These are phyloP conservation scores for Kwoniella shivajii DNA, from an alignment of 1,284 basidiomycete species.

Conservation along the genomic window DNA sequence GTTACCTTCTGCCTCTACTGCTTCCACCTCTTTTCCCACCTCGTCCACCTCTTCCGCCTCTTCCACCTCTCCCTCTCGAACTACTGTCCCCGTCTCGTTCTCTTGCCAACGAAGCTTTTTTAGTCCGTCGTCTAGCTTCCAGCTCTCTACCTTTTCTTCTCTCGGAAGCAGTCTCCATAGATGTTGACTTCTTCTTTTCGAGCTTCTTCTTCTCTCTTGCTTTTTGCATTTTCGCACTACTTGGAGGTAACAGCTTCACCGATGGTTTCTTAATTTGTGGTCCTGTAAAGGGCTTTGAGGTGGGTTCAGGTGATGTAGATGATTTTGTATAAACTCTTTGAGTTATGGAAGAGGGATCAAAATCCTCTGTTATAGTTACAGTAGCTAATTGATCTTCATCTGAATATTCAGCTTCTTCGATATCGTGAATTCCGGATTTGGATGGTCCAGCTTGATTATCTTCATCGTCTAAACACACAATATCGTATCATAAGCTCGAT, in stretches of 20 bases:
- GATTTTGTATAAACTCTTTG: not conserved
- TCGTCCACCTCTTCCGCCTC: conserved; percentile 20
- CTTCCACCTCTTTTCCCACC: conserved; percentile 21
- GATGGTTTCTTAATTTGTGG: conserved; percentile 6
- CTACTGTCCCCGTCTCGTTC: conserved; percentile 36
- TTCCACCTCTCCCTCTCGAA: conserved; percentile 21
- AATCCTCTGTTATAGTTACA: conserved; percentile 54
- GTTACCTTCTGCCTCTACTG: not conserved
- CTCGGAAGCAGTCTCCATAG: conserved; percentile 52
- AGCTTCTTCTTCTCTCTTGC: conserved; percentile 29
- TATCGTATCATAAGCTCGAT: not conserved
- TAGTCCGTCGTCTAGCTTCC: conserved; percentile 43
- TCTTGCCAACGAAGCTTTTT: conserved; percentile 48
- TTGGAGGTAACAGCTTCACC: conserved; percentile 43
- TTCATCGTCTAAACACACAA: conserved; percentile 13
- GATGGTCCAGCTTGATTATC: conserved; percentile 33
- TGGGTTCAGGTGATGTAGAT: conserved; percentile 19
- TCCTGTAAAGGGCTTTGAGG: not conserved
- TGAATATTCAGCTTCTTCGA: conserved; percentile 46
- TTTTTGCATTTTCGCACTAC: conserved; percentile 36
- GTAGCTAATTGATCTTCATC: conserved; percentile 53
- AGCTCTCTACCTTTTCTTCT: conserved; percentile 48
- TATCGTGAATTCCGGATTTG: not conserved
- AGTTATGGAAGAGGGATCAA: conserved; percentile 35
- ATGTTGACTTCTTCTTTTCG: conserved; percentile 34